phyloP scores from a whole-genome alignment of 768 basidiomycete species.

The Paxillus rubicundulus region DNA sequence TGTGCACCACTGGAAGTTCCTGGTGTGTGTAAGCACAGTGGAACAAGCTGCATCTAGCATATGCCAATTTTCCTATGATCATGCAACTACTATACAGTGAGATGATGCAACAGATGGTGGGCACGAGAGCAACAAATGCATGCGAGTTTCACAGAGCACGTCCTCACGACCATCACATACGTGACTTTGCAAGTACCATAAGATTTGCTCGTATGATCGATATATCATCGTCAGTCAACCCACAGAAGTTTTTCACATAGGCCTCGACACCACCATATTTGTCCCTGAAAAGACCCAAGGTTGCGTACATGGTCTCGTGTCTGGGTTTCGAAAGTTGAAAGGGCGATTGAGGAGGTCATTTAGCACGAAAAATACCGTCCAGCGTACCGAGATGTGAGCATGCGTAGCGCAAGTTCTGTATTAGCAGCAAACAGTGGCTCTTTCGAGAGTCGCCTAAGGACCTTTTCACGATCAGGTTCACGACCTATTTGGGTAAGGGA shows the following conservation, averaged over 20 bases:
- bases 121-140: not conserved
- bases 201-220: slow-evolving; percentile 56
- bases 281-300: slow-evolving; percentile 56
- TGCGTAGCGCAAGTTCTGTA: slow-evolving; percentile 73
- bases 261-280: slow-evolving; percentile 67
- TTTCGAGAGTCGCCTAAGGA: slow-evolving; percentile 64
- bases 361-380: not conserved
- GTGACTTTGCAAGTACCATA: slow-evolving; percentile 34
- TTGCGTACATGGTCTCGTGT: slow-evolving; percentile 73
- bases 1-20: no score
- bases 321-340: slow-evolving; percentile 34
- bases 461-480: slow-evolving; percentile 70
- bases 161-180: slow-evolving; percentile 22
- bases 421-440: slow-evolving; percentile 75
- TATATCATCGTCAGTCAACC: slow-evolving; percentile 64
- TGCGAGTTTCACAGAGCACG: not conserved
- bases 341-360: not conserved
- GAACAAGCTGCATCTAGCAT: no score
- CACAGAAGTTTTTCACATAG: slow-evolving; percentile 57
- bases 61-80: no score
- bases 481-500: slow-evolving; percentile 75
- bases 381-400: slow-evolving; percentile 72
- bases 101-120: not conserved
- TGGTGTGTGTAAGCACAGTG: no score
- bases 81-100: no score